phyloP scores from a whole-genome alignment of 2,329 filamentous ascomycete genomes.

The Drechslerella coelobrocha region DNA sequence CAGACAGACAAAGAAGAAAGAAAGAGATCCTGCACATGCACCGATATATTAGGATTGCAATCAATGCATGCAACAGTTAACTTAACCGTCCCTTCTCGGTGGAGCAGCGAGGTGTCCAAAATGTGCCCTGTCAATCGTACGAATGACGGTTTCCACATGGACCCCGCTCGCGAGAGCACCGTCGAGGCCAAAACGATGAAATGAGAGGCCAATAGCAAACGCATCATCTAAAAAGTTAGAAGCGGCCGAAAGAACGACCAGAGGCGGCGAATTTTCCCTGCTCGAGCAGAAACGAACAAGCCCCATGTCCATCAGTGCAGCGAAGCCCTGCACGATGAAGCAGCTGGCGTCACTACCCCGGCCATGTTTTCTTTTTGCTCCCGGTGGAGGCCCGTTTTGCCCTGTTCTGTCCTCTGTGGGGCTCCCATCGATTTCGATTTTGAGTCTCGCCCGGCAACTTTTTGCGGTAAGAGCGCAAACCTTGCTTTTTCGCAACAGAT shows the following conservation, averaged over 20 bases:
- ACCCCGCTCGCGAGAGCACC: too few species aligned
- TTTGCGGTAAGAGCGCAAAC: conserved; percentile 15
- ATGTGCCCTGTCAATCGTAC: too few species aligned
- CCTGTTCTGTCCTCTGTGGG: conserved; percentile 19
- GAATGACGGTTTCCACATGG: too few species aligned
- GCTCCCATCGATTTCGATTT: conserved; percentile 6
- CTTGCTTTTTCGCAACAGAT: conserved; percentile 12
- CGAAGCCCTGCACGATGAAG: conserved; percentile 45
- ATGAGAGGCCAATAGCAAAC: too few species aligned
- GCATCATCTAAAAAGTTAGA: too few species aligned
- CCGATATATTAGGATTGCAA: too few species aligned
- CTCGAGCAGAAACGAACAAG: too few species aligned
- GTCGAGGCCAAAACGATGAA: too few species aligned
- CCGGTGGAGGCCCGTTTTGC: conserved; percentile 28
- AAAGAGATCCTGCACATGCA: background rate
- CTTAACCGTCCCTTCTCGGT: too few species aligned
- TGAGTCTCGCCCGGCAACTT: conserved; percentile 40
- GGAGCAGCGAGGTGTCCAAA: too few species aligned
- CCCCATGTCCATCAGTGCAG: conserved; percentile 25
- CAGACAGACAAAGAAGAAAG: conserved; percentile 23
- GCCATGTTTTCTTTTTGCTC: conserved; percentile 34
- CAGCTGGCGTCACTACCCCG: conserved; percentile 50
- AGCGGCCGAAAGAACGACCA: too few species aligned
- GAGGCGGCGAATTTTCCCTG: conserved; percentile 49
- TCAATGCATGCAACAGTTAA: too few species aligned